Evolutionary conservation across 2,329 filamentous ascomycete species (phyloP), one percentile per base, ranked within the genome.

Genomic region (Aspergillus tubingensis): DNA sequence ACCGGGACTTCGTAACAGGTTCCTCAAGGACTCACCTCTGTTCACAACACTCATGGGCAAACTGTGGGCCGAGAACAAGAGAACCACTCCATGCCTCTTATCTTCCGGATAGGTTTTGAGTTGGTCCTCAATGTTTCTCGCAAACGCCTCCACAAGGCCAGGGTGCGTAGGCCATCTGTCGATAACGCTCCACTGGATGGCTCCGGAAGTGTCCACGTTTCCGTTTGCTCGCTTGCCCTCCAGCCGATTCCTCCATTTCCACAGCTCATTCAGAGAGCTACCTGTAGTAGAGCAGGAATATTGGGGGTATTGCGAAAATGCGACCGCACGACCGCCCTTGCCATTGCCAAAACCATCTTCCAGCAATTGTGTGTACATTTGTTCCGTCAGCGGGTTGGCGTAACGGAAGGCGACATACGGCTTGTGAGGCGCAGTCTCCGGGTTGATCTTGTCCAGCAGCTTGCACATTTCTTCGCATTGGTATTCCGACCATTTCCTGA

Each of bases 241-340:
- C 56, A 99, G 80, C 64, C 80, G 83, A 72, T 92, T 90, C 64
- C 93, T 86, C 92, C 93, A 97, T 79, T 96, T 97, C 95, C 95
- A 99, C 38, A 99, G 80, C 79, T 99, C 95, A 72, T 99, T 99
- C 59, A 99, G 80, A 64, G 92, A 96, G 76, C 92, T 96, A 21
- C 95, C 95, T 0, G 95, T 99, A 1, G 95, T 99, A 19, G 92
- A 96, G 80, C 96, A 99, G 19, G 92, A 96, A 78, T 99, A 99
- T 76, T 99, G 95, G 2, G 95, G 95, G 71, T 99, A 99, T 77
- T 99, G 95, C 27, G 94, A 97, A 73, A 99, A 99, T 1, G 95
- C 95, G 4, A 99, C 92, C 1, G 96, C 95, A 60, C 95, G 86
- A 3, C 94, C 94, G n/a, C 93, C 93, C 62, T 87, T 91, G 4